Evolutionary conservation across 2,329 filamentous ascomycete genomes (phyloP).

Genomic region (Fusarium nygamai): DNA sequence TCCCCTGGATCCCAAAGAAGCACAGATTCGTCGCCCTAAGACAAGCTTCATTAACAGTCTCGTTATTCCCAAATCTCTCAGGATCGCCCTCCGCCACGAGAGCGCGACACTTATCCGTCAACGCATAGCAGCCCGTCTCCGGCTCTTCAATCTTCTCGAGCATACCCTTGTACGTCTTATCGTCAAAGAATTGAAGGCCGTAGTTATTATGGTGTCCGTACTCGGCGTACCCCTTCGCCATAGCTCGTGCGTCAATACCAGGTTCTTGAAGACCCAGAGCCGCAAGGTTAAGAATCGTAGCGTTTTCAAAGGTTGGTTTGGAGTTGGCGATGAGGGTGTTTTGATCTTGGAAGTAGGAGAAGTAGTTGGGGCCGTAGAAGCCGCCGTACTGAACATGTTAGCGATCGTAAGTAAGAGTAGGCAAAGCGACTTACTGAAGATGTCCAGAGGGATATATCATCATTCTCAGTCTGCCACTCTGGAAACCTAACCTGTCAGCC

Average conservation of each 20-base stretch:
- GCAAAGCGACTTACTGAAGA: slow-evolving; percentile 55
- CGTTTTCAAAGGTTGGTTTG: slow-evolving; percentile 45
- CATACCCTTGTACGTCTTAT: slow-evolving; percentile 47
- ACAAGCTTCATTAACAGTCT: slow-evolving; percentile 57
- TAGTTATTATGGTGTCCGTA: slow-evolving; percentile 73
- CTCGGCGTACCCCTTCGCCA: slow-evolving; percentile 62
- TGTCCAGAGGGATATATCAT: slow-evolving; percentile 70
- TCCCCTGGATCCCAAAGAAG: slow-evolving; percentile 20
- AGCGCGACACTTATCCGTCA: slow-evolving; percentile 60
- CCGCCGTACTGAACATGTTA: slow-evolving; percentile 61
- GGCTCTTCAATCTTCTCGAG: slow-evolving; percentile 19
- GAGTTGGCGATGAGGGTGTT: slow-evolving; percentile 55
- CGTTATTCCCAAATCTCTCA: slow-evolving; percentile 50
- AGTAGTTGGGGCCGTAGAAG: slow-evolving; percentile 71
- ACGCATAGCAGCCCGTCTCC: slow-evolving; percentile 59
- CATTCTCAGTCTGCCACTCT: slow-evolving; percentile 59
- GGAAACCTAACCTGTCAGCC: slow-evolving; percentile 54
- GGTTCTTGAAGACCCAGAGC: slow-evolving; percentile 75
- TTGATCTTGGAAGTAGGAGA: slow-evolving; percentile 64
- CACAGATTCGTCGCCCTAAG: slow-evolving; percentile 55
- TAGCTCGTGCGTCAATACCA: slow-evolving; percentile 69
- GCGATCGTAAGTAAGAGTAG: neutral
- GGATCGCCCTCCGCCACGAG: slow-evolving; percentile 48
- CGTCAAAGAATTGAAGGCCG: slow-evolving; percentile 64
- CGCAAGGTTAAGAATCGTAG: slow-evolving; percentile 60